Evolutionary conservation across 129 eudicot species (phyloP).

Genomic region (Artemisia tridentata): DNA sequence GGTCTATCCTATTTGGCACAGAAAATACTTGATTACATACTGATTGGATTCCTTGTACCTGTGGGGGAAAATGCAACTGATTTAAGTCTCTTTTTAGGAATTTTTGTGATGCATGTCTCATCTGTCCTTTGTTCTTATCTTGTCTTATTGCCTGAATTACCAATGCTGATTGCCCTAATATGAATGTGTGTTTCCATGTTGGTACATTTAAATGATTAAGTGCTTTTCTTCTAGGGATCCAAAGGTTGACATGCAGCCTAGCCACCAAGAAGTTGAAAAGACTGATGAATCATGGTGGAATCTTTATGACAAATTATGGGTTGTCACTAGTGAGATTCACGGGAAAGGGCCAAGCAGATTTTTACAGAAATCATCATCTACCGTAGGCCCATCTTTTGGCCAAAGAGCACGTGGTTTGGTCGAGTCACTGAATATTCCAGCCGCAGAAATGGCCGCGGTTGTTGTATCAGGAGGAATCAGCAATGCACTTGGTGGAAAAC

Average conservation of each 20-base stretch:
- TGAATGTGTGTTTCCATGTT: constrained; percentile 2
- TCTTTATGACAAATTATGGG: constrained; percentile 82
- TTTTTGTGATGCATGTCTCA: not conserved
- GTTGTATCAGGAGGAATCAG: constrained; percentile 88
- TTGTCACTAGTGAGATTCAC: constrained; percentile 67
- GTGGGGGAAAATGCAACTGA: not conserved
- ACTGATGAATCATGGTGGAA: constrained; percentile 83
- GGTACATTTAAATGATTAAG: constrained; percentile 9
- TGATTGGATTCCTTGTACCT: not conserved
- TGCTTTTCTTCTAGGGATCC: constrained; percentile 31
- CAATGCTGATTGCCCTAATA: constrained; percentile 9
- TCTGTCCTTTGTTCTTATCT: constrained; percentile 14
- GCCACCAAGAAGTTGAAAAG: constrained; percentile 38
- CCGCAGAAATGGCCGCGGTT: constrained; percentile 99
- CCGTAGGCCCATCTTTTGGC: constrained; percentile 70
- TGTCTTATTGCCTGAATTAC: constrained; percentile 1
- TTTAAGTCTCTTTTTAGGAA: not conserved
- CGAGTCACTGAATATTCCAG: constrained; percentile 94
- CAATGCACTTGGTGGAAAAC: constrained; percentile 81
- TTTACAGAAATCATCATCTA: constrained; percentile 63
- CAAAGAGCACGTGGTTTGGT: constrained; percentile 99
- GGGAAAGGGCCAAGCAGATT: constrained; percentile 84
- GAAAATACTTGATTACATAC: not conserved
- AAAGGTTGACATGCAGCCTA: constrained; percentile 30
- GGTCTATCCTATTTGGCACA: constrained; percentile 8